phyloP scores from a whole-genome alignment of 352 stramenopile species.

The Thalassiosira mediterranea region DNA sequence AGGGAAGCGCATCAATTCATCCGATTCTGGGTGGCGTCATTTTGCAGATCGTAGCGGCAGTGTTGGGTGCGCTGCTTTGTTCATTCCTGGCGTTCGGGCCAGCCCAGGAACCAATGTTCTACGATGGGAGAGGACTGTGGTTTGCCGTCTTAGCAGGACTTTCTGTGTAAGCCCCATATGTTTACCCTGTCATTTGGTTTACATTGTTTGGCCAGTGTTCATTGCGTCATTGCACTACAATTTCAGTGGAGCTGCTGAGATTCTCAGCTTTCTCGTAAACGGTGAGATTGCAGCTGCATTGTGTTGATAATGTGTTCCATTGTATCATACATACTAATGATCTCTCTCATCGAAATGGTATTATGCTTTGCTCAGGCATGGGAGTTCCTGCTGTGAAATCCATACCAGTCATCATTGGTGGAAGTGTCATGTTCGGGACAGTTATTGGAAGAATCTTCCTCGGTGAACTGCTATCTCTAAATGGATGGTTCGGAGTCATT shows the following conservation, averaged over 20 bases:
- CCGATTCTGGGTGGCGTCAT: conserved; percentile 48
- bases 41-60: conserved; percentile 46
- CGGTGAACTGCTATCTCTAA: conserved; percentile 42
- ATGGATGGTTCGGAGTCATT: conserved; percentile 60
- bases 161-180: conserved; percentile 13
- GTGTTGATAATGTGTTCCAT: too few relatives aligned
- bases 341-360: too few relatives aligned
- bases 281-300: too few relatives aligned
- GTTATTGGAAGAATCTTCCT: conserved; percentile 53
- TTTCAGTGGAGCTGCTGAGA: conserved; percentile 55
- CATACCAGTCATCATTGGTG: conserved; percentile 59
- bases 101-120: background rate
- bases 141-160: conserved; percentile 53
- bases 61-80: conserved; percentile 53
- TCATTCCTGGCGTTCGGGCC: background rate
- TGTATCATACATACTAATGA: too few relatives aligned
- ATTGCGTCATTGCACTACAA: too few relatives aligned
- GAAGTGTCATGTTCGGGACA: conserved; percentile 65
- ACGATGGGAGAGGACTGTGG: conserved; percentile 29
- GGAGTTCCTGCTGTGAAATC: conserved; percentile 64
- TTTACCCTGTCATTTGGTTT: background rate
- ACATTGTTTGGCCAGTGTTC: too few relatives aligned
- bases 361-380: conserved; percentile 35
- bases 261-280: conserved; percentile 64
- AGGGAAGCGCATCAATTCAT: conserved; percentile 61